A percentile compares a stretch with the other conserved stretches of the same genome.
These are phyloP conservation scores for Arbutus unedo DNA, from an alignment of 148 eudicot species.

Conservation along the genomic window DNA sequence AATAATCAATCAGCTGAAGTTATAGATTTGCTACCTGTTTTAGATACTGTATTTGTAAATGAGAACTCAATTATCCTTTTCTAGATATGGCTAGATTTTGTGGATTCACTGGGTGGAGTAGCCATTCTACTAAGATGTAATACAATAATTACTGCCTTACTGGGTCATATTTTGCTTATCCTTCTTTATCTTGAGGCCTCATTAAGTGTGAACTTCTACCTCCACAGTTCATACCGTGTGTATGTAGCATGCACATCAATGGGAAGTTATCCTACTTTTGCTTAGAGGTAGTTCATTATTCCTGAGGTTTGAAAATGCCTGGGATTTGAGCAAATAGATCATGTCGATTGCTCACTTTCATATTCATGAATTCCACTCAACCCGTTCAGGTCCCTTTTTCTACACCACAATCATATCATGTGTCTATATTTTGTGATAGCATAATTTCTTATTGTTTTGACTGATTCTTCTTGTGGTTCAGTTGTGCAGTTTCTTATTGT, in stretches of 20 bases:
- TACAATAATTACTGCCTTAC: neutral
- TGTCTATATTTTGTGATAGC: neutral
- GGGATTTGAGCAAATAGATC: neutral
- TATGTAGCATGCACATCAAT: neutral
- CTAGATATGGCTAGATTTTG: neutral
- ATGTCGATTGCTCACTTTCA: neutral
- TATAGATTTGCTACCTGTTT: neutral
- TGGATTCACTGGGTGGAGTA: neutral
- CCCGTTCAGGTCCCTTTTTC: neutral
- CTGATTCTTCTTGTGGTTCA: slow-evolving; percentile 27
- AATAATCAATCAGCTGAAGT: neutral
- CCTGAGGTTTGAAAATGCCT: too few species aligned
- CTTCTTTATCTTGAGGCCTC: neutral
- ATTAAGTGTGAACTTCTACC: neutral
- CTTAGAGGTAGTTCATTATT: too few species aligned
- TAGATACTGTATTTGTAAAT: neutral
- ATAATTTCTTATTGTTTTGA: slow-evolving; percentile 7
- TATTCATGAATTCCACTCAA: neutral
- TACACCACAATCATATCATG: neutral
- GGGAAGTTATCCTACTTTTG: neutral
- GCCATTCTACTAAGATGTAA: neutral
- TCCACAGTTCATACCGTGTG: too few species aligned
- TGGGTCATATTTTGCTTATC: neutral
- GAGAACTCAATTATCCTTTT: neutral
- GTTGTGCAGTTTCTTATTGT: slow-evolving; percentile 14